A percentile compares a stretch with the other conserved stretches of the same genome.
These are phyloP conservation scores for Crithidia thermophila DNA, from an alignment of 208 protist species.

Conservation along the genomic window DNA sequence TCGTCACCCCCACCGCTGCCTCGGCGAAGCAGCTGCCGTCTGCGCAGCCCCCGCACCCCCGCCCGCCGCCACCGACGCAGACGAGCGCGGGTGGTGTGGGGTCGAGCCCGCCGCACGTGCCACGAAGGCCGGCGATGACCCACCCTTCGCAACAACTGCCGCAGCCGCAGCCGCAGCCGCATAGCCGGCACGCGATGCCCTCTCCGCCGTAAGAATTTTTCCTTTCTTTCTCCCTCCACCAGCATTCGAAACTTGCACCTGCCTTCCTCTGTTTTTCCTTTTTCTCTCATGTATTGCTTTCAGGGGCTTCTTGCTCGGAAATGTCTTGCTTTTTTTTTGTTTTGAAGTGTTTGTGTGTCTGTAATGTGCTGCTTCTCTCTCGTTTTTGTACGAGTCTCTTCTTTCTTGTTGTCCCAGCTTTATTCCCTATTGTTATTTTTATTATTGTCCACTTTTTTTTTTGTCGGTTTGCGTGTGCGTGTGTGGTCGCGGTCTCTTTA, in stretches of 20 bases:
- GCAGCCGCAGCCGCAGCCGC: neutral
- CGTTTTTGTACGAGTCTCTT: neutral
- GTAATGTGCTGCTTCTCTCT: too few species aligned
- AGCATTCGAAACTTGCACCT: neutral
- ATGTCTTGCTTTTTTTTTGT: constrained; percentile 1
- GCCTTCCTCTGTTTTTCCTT: neutral
- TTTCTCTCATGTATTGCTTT: neutral
- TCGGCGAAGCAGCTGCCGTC: too few species aligned
- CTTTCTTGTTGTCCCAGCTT: neutral
- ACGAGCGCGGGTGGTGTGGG: too few species aligned
- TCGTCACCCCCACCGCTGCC: too few species aligned
- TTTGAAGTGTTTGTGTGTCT: neutral
- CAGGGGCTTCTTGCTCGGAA: neutral
- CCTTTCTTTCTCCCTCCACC: too few species aligned
- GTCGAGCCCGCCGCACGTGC: neutral
- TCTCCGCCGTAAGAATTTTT: too few species aligned
- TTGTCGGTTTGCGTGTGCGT: neutral
- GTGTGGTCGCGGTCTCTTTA: neutral
- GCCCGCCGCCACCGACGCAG: too few species aligned
- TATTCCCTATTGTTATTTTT: neutral
- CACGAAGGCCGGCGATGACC: neutral
- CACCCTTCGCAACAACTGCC: neutral
- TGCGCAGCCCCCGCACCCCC: too few species aligned
- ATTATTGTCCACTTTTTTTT: neutral
- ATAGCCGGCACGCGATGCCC: neutral